Base-by-base conservation (phyloP, 208 protist species). In the Trypanosoma rangeli region DNA sequence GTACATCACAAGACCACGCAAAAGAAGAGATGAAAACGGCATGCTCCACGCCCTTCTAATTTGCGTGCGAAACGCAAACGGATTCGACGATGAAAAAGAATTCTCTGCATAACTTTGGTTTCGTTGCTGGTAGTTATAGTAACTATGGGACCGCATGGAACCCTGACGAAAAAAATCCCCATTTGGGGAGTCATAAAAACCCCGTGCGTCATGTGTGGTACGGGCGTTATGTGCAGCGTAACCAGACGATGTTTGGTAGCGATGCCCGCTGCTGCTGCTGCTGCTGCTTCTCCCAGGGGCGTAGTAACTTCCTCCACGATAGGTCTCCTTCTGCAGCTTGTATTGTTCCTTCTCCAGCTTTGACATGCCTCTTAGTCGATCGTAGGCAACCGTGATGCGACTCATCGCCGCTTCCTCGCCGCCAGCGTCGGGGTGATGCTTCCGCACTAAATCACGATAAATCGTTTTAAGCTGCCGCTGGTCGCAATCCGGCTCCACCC, bases 341-440 rank as follows among this genome's bases (percentile, higher is more conserved):
- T 81, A 95, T 71, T 86, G 82, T 56, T 92, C 86, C 72, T 63
- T 74, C 72, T 95, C 90, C 28, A 76, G 44, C 13, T 75, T 77
- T 10, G 78, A 84, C 42, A 95, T 77, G 16, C 60, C 50, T 26
- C 56, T 72, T 24, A 95, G 70, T 12, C 80, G 69, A 0, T 95
- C 76, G 73, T 95, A 93, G 9, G 85, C 80, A n/a, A 93, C 85
- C 20, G 87, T 93, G 50, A 95, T 89, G n/a, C 68, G 57, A 37
- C 83, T 64, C 90, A 95, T 95, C 28, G 70, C 63, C 35, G 73
- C 76, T 29, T 66, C 90, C 29, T 91, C 83, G 29, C 90, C 90
- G 35, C 90, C 90, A 10, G 85, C 84, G 65, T 95, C 90, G 4
- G 90, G 90, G 74, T 95, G 90, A 73, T 94, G 70, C 55, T 83